Evolutionary conservation across 805 yeast species (phyloP), one percentile per base, ranked within the genome.

Genomic region (Yarrowia sp.): DNA sequence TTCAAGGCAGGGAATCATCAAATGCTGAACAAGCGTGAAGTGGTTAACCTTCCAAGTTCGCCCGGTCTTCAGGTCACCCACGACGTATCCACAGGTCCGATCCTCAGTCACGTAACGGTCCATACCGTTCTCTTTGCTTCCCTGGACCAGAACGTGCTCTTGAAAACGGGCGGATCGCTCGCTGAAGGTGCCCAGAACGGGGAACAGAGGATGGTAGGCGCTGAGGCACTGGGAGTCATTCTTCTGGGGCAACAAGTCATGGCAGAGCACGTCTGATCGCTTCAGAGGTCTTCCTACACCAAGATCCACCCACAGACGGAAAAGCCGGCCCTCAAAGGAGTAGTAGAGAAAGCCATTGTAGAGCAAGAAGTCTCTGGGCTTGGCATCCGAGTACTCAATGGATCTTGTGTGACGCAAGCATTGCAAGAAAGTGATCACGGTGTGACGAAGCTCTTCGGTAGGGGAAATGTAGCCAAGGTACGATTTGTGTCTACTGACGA

Each of bases 231-330:
- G 47, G 13, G 47, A 10, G 30, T 43, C 24, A 24, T 43, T 19
- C 30, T 43, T 12, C 47, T 43, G 47, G 14, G 14, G 15, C 47
- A 43, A 4, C 12, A 7, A 9, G 19, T 19, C n/a, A 13, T 17
- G 9, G 9, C 5, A 15, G 19, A 9, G 17, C 44, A 40, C 44
- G 9, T 10, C 12, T 9, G 44, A 7, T 9, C 44, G 44, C 44
- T 8, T 14, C 10, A 43, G 10, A 9, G 19, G 47, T 12, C 19
- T 43, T 17, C 19, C 30, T 12, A 19, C 14, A 5, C 47, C 47
- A 5, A 43, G 30, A 43, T 43, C 47, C 14, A 43, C 47, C 47
- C 47, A 43, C 47, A 43, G 47, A 19, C 47, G 47, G 30, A 43
- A 43, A 9, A 43, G 30, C 24, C 47, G 47, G 30, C 47, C 47